Conservation (phyloP, 2,329 filamentous ascomycete genomes). For the Scedosporium apiospermum region DNA sequence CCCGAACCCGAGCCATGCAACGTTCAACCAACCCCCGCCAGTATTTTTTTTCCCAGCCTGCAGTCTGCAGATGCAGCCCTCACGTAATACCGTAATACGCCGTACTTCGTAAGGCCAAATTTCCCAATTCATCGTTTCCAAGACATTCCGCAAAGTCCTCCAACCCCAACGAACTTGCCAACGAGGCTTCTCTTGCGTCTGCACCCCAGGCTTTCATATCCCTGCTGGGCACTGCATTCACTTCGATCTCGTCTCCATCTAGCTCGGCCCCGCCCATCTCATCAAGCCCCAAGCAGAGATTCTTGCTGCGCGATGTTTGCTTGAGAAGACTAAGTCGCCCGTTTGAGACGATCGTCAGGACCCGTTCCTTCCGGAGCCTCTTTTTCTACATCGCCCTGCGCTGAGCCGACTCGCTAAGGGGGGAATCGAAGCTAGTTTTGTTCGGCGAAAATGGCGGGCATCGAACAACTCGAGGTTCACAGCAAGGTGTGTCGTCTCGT, state of each 20-base stretch:
- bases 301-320: background rate
- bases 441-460: slow-evolving; percentile 64
- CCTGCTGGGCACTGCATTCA: background rate
- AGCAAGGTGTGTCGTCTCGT: slow-evolving; percentile 61
- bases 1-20: background rate
- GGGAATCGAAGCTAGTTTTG: background rate
- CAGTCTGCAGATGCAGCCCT: background rate
- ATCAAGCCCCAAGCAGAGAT: no score
- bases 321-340: background rate
- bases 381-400: background rate
- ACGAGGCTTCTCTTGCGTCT: background rate
- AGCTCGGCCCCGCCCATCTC: no score
- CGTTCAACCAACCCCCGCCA: background rate
- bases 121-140: background rate
- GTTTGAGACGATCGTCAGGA: background rate
- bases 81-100: background rate
- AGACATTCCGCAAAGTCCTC: background rate
- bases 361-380: background rate
- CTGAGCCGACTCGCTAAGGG: background rate
- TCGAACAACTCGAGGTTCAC: slow-evolving; percentile 95
- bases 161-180: background rate
- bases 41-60: background rate
- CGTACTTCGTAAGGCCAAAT: background rate
- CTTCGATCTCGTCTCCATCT: no score
- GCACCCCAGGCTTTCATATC: background rate